Conservation (phyloP, 2,329 filamentous ascomycete genomes). For the Aspergillus sp. region DNA sequence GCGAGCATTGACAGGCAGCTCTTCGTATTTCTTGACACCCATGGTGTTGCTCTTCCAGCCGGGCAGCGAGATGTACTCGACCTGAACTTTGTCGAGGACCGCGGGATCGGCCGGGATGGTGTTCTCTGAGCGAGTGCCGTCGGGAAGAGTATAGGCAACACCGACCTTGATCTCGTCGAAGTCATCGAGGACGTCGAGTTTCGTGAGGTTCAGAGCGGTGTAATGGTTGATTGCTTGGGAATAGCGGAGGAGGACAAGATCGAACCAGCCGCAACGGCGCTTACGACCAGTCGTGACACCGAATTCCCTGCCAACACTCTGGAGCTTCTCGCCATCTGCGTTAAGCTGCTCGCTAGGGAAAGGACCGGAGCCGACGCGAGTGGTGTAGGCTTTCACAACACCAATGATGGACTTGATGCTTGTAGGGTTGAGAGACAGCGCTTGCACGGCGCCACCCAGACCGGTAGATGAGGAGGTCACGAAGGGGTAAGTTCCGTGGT, state of each 20-base stretch:
- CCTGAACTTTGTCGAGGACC: conserved; percentile 53
- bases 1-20: conserved; percentile 57
- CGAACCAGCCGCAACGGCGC: conserved; percentile 65
- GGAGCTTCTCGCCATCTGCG: conserved; percentile 56
- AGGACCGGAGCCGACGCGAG: conserved; percentile 59
- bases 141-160: conserved; percentile 53
- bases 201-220: conserved; percentile 61
- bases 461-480: conserved; percentile 50
- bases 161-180: conserved; percentile 64
- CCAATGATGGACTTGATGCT: conserved; percentile 60
- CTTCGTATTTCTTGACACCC: conserved; percentile 55
- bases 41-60: conserved; percentile 64
- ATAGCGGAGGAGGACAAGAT: conserved; percentile 64
- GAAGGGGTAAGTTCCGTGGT: conserved; percentile 54
- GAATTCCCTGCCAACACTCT: conserved; percentile 55
- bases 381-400: conserved; percentile 66
- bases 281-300: conserved; percentile 61
- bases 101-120: conserved; percentile 60
- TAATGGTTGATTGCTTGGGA: conserved; percentile 57
- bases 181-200: conserved; percentile 64
- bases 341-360: conserved; percentile 65
- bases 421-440: conserved; percentile 58
- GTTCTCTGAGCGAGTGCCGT: conserved; percentile 50
- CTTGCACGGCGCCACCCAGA: conserved; percentile 54
- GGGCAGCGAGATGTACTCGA: conserved; percentile 59